Evolutionary conservation across 345 rosid genomes (phyloP).

Genomic region (Euphorbia lathyris): DNA sequence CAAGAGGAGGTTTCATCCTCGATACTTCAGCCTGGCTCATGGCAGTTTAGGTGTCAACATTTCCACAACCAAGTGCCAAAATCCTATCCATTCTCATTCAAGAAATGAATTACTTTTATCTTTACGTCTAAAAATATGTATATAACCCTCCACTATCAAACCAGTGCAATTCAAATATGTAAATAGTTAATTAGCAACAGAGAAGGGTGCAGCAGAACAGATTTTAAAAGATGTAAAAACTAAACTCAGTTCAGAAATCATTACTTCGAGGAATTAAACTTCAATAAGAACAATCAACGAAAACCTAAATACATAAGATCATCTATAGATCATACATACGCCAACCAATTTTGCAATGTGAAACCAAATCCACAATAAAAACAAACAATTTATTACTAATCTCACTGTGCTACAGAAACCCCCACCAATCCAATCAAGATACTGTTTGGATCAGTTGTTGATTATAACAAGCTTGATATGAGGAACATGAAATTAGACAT

Average conservation of each 20-base stretch:
- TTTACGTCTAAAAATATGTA: slow-evolving; percentile 1
- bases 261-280: background rate
- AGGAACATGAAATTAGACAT: background rate
- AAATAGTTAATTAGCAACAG: background rate
- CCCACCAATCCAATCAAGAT: background rate
- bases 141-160: too few species aligned
- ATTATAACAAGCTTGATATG: too few species aligned
- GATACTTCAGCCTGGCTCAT: slow-evolving; percentile 73
- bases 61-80: slow-evolving; percentile 23
- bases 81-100: slow-evolving; percentile 21
- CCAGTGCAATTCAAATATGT: background rate
- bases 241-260: background rate
- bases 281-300: background rate
- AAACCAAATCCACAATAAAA: slow-evolving; percentile 1
- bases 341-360: background rate
- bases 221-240: background rate
- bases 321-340: background rate
- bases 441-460: background rate
- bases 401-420: background rate
- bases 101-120: slow-evolving; percentile 5
- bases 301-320: background rate
- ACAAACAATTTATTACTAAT: background rate
- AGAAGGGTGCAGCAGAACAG: background rate
- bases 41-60: slow-evolving; percentile 48
- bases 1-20: slow-evolving; percentile 63